Percentiles rank a stretch among this genome's conserved stretches.
These are phyloP conservation scores for Pleodorina starrii DNA, from an alignment of 139 green algal species.

Conservation along the genomic window DNA sequence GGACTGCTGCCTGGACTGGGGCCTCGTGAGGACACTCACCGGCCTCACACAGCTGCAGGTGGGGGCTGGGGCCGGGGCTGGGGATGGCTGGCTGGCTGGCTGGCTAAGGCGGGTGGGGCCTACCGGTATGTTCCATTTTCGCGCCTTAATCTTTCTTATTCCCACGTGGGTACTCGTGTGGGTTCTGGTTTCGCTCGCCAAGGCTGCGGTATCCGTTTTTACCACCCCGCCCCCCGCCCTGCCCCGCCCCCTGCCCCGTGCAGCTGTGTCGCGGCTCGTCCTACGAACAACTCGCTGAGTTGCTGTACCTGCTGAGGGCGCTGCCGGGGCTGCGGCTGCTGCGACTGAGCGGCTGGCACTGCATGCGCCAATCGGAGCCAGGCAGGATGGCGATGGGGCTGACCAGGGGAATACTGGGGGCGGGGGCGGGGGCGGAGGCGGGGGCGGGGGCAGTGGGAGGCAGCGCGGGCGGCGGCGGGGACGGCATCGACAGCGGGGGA, in stretches of 20 bases:
- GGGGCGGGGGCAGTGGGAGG: no score
- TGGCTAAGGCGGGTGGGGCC: no score
- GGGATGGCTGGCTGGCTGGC: no score
- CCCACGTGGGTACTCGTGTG: no score
- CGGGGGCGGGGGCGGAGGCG: neutral
- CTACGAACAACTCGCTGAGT: constrained; percentile 37
- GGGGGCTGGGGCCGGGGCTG: no score
- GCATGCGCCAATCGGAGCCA: constrained; percentile 9
- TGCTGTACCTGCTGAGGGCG: constrained; percentile 32
- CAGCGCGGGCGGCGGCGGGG: neutral
- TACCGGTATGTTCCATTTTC: no score
- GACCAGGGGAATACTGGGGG: neutral
- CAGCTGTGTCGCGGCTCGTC: constrained; percentile 22
- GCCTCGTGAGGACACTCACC: constrained; percentile 46
- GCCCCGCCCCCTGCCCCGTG: no score
- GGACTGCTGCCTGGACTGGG: constrained; percentile 50
- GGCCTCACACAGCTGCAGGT: constrained; percentile 39
- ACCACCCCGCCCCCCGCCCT: no score
- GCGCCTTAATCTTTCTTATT: no score
- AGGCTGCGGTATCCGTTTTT: no score
- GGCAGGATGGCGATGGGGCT: constrained; percentile 4
- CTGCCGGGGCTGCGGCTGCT: constrained; percentile 19
- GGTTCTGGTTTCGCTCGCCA: no score
- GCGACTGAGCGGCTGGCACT: constrained; percentile 35
- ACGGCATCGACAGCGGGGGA: no score